phyloP scores from a whole-genome alignment of 2,329 filamentous ascomycete genomes.

The Paracoccidioides lutzii region DNA sequence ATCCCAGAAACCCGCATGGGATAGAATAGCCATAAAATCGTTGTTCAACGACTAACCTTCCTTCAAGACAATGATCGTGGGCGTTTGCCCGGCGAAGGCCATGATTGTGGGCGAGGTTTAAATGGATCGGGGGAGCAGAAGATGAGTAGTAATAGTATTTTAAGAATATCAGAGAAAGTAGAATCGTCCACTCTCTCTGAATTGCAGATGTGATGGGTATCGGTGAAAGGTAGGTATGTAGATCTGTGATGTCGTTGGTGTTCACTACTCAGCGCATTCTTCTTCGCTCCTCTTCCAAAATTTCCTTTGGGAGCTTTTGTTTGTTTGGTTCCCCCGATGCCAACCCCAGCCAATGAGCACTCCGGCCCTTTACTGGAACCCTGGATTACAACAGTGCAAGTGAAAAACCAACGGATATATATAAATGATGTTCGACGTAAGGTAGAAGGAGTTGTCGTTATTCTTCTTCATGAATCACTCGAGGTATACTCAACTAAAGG shows the following conservation, averaged over 20 bases:
- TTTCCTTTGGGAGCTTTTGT: conserved; percentile 29
- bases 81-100: conserved; percentile 95
- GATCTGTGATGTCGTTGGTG: neutral
- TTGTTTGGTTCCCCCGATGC: conserved; percentile 7
- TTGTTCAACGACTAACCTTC: conserved; percentile 84
- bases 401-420: too few relatives aligned
- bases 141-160: neutral
- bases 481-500: neutral
- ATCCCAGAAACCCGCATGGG: neutral
- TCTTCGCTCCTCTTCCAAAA: conserved; percentile 33
- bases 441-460: too few relatives aligned
- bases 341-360: conserved; percentile 24
- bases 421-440: too few relatives aligned
- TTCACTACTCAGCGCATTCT: too few relatives aligned
- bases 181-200: neutral
- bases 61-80: conserved; percentile 95
- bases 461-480: too few relatives aligned
- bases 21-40: too few relatives aligned
- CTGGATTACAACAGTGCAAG: too few relatives aligned
- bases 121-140: neutral
- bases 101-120: conserved; percentile 39
- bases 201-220: neutral
- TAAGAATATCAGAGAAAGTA: neutral
- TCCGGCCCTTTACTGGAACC: too few relatives aligned
- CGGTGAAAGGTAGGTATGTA: neutral